Conservation (phyloP, 2,329 filamentous ascomycete genomes). For the Elsinoe arachidis region DNA sequence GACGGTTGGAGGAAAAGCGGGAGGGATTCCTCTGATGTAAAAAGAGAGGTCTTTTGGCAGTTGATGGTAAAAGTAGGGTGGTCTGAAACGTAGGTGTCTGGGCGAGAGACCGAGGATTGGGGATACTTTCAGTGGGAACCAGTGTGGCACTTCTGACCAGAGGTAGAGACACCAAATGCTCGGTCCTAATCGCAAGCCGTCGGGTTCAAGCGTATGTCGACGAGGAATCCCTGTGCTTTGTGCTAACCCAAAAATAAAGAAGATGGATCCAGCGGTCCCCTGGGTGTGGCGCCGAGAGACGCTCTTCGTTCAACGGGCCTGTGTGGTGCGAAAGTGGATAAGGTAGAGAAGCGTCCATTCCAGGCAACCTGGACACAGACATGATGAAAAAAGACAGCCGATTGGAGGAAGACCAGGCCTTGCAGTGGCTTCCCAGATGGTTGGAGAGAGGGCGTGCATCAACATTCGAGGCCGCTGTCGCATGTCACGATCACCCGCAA, state of each 20-base stretch:
- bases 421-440: slow-evolving; percentile 2
- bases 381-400: slow-evolving; percentile 3
- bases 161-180: slow-evolving; percentile 12
- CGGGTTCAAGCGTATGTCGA: slow-evolving; percentile 2
- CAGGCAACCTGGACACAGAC: not conserved
- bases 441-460: slow-evolving; percentile 6
- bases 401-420: not conserved
- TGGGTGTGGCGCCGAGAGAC: slow-evolving; percentile 8
- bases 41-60: not conserved
- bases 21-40: slow-evolving; percentile 10
- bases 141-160: slow-evolving; percentile 12
- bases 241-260: slow-evolving; percentile 12
- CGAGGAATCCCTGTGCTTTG: not conserved
- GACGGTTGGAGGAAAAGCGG: slow-evolving; percentile 11
- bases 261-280: slow-evolving; percentile 1
- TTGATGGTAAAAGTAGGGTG: slow-evolving; percentile 13
- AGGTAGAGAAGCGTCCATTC: slow-evolving; percentile 3
- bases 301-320: not conserved
- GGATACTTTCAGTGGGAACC: slow-evolving; percentile 7
- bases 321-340: slow-evolving; percentile 2
- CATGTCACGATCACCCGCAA: slow-evolving; percentile 13
- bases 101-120: slow-evolving; percentile 5
- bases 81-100: slow-evolving; percentile 13
- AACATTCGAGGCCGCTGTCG: slow-evolving; percentile 12
- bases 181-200: not conserved